Evolutionary conservation across 768 basidiomycete species (phyloP).

Genomic region (Auriculariales sp.): DNA sequence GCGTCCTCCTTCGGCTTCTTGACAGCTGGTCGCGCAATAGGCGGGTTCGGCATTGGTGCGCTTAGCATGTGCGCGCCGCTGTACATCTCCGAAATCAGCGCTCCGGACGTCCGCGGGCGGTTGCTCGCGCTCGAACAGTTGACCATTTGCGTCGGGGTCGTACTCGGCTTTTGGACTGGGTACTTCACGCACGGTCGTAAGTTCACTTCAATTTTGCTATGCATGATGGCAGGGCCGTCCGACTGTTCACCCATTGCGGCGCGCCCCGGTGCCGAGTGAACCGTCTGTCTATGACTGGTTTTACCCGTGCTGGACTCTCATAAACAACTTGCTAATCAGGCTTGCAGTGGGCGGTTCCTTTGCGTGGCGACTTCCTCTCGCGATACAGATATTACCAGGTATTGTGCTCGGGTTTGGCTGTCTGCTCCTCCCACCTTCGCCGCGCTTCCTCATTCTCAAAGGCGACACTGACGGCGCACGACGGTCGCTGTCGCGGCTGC

Average conservation of each 20-base stretch:
- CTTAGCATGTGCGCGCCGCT: constrained; percentile 68
- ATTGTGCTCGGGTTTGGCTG: constrained; percentile 48
- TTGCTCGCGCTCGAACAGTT: constrained; percentile 70
- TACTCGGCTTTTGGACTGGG: constrained; percentile 73
- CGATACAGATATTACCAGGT: constrained; percentile 56
- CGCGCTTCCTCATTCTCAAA: constrained; percentile 40
- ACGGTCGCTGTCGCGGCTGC: constrained; percentile 37
- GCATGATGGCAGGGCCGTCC: too few species aligned
- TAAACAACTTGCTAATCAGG: not conserved
- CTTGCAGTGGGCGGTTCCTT: constrained; percentile 38
- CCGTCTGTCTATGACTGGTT: not conserved
- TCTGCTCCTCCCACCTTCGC: constrained; percentile 29
- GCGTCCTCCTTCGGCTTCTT: constrained; percentile 43
- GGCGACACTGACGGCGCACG: constrained; percentile 46
- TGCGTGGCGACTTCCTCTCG: constrained; percentile 70
- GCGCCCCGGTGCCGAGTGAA: not conserved
- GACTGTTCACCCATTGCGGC: too few species aligned
- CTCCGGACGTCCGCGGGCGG: constrained; percentile 67
- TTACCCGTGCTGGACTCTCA: not conserved
- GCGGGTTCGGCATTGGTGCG: constrained; percentile 70
- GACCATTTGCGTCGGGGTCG: constrained; percentile 68
- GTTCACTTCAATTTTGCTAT: too few species aligned
- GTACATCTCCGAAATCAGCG: constrained; percentile 76
- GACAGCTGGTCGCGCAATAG: constrained; percentile 56
- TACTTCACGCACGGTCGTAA: constrained; percentile 53